Conservation (phyloP, 139 green algal genomes). For the Chlorella sp. region DNA sequence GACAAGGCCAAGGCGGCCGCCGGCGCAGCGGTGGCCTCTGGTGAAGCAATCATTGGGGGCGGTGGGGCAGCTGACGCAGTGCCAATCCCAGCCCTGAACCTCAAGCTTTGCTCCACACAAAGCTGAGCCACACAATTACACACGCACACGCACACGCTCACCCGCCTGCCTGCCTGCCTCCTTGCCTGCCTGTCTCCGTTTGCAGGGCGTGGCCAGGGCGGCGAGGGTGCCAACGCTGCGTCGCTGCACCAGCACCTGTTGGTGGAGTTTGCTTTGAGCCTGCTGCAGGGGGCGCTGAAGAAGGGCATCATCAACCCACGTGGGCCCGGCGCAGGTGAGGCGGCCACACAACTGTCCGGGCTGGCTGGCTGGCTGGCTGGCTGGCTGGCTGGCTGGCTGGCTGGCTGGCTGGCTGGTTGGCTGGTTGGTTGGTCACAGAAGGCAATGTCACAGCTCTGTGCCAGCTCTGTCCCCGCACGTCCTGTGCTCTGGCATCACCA, state of each 20-base stretch:
- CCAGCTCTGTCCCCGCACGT: too few species aligned
- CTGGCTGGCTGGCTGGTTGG: too few species aligned
- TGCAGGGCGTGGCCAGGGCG: background rate
- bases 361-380: too few species aligned
- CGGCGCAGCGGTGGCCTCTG: conserved; percentile 19
- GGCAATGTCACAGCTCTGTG: too few species aligned
- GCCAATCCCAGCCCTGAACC: too few species aligned
- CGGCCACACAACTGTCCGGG: background rate
- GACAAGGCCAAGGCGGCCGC: conserved; percentile 19
- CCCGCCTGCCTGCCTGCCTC: background rate
- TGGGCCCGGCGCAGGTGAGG: conserved; percentile 25
- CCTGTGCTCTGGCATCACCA: too few species aligned
- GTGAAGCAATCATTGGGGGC: too few species aligned
- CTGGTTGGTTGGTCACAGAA: too few species aligned
- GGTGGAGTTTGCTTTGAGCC: conserved; percentile 79
- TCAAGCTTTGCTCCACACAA: background rate
- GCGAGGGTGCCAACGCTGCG: background rate
- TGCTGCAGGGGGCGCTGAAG: conserved; percentile 68
- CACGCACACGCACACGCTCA: background rate
- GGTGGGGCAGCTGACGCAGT: background rate
- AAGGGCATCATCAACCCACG: conserved; percentile 55
- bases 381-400: too few species aligned
- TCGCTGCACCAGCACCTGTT: conserved; percentile 82
- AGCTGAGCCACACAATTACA: background rate
- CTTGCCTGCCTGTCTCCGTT: background rate